Evolutionary conservation across 1,284 basidiomycete genomes (phyloP).

Genomic region (Malassezia psittaci): DNA sequence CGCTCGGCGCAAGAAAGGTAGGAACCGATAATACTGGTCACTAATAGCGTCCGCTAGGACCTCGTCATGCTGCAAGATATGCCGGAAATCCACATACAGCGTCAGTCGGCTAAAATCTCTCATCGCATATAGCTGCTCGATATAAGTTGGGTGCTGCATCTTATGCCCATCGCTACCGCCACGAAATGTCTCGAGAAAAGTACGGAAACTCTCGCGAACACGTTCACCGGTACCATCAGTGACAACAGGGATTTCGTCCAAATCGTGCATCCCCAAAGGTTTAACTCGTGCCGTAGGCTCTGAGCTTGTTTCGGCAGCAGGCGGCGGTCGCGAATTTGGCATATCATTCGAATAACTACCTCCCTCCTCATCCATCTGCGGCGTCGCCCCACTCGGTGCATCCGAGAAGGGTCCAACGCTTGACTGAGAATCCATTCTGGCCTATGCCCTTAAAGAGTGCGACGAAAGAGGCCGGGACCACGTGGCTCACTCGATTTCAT

Average conservation of each 20-base stretch:
- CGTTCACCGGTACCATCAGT: slow-evolving; percentile 86
- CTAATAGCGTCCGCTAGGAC: slow-evolving; percentile 84
- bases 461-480: background rate
- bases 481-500: background rate
- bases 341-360: slow-evolving; percentile 4
- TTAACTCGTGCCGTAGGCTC: slow-evolving; percentile 23
- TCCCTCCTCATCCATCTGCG: slow-evolving; percentile 6
- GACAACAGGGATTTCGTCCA: slow-evolving; percentile 63
- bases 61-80: slow-evolving; percentile 79
- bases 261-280: slow-evolving; percentile 26
- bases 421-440: slow-evolving; percentile 11
- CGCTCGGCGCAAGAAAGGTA: slow-evolving; percentile 83
- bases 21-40: slow-evolving; percentile 88
- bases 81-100: slow-evolving; percentile 87
- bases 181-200: slow-evolving; percentile 70
- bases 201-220: slow-evolving; percentile 77
- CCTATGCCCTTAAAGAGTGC: background rate
- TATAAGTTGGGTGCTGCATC: slow-evolving; percentile 56
- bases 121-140: slow-evolving; percentile 86
- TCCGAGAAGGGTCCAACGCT: slow-evolving; percentile 2
- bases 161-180: background rate
- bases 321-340: background rate
- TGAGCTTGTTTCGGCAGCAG: background rate
- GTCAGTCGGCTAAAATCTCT: slow-evolving; percentile 85
- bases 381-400: slow-evolving; percentile 7